Evolutionary conservation across 2,329 filamentous ascomycete species (phyloP), one percentile per base, ranked within the genome.

Genomic region (Pseudogymnoascus sp.): DNA sequence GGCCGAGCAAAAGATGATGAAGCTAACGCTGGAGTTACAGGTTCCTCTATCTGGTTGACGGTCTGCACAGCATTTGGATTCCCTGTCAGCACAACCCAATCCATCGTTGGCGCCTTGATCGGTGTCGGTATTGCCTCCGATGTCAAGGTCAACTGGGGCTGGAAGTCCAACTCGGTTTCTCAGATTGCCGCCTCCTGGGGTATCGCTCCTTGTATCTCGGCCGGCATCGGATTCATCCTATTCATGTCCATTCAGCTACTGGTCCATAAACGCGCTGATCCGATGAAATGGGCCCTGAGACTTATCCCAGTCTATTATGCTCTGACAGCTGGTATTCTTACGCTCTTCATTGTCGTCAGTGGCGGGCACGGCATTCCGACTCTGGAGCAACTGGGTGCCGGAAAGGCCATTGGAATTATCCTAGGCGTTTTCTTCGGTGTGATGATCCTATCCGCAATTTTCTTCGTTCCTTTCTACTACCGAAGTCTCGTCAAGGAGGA

Each of bases 61-160:
- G 90, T 87, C 86, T 91, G 87, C 74, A 91, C 88, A 1, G 79
- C 80, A 52, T 80, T 90, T 78, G 88, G 85, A 2, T 86, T 87
- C 64, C 88, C 89, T 75, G 86, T 89, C 68, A 89, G 86, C 0
- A 88, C 87, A 0, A 89, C 86, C 21, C 88, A 89, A 78, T 88
- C 86, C 0, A 81, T 90, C 62, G 82, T 89, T 70, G 88, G 85
- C 0, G 81, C 86, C 63, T 80, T 90, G 37, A 85, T 85, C 63
- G 86, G 86, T 75, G 86, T 89, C 45, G 86, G 86, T 75, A 83
- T 89, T 66, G 86, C 87, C 0, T 83, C 84, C 2, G 85, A 82
- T 63, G 86, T 72, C 7, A 65, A 83, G 61, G 86, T 89, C 6
- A 76, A 88, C 65, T 90, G 87, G 87, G 86, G 85, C 12, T 89